phyloP scores from a whole-genome alignment of 2,329 filamentous ascomycete species.

The Daldinia eschscholtzii region DNA sequence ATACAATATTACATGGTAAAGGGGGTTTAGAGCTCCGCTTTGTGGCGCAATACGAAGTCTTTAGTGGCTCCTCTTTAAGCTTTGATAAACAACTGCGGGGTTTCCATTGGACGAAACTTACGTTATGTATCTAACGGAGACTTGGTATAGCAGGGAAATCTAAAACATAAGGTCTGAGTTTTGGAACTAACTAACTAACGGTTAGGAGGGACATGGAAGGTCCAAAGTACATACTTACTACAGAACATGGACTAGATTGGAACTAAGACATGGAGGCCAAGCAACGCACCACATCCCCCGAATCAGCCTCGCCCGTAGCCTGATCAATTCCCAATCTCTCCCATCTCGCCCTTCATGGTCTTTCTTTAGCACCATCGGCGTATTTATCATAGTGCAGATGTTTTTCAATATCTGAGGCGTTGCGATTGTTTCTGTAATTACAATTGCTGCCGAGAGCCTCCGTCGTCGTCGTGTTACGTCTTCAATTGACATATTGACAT shows the following conservation, averaged over 20 bases:
- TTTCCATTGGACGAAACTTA: not conserved
- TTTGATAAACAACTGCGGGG: not conserved
- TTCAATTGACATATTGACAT: slow-evolving; percentile 40
- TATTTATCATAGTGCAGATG: slow-evolving; percentile 34
- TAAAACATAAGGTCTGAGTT: too few relatives aligned
- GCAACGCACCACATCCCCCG: slow-evolving; percentile 15
- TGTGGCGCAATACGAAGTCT: not conserved
- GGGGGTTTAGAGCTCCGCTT: not conserved
- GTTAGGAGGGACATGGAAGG: too few relatives aligned
- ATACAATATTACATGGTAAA: not conserved
- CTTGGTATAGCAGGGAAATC: slow-evolving; percentile 18
- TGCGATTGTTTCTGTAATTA: slow-evolving; percentile 21
- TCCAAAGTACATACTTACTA: not conserved
- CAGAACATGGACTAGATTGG: not conserved
- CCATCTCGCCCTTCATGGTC: slow-evolving; percentile 28
- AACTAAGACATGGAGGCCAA: slow-evolving; percentile 10
- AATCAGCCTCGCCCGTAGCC: slow-evolving; percentile 44
- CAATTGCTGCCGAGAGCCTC: slow-evolving; percentile 21
- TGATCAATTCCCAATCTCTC: slow-evolving; percentile 40
- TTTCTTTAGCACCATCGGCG: slow-evolving; percentile 28
- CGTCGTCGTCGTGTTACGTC: slow-evolving; percentile 24
- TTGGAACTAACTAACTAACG: too few relatives aligned
- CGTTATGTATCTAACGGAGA: slow-evolving; percentile 19
- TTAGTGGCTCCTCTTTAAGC: not conserved
- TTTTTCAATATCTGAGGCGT: slow-evolving; percentile 19